Evolutionary conservation across 352 stramenopile species (phyloP), one percentile per base, ranked within the genome.

Genomic region (Achlya hypogyna): DNA sequence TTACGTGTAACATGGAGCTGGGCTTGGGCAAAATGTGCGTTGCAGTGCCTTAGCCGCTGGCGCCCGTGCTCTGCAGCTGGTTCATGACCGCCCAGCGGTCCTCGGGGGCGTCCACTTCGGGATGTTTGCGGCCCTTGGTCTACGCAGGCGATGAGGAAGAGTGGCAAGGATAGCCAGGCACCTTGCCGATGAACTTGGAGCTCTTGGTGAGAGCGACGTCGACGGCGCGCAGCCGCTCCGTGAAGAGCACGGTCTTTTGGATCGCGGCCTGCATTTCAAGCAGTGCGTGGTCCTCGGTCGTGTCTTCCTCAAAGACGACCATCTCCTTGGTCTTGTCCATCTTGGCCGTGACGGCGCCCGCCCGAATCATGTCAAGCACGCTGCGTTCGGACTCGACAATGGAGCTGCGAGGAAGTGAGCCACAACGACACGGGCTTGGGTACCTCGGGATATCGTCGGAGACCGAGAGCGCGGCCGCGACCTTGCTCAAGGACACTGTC

Each of bases 401-500:
- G 12, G 6, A 1, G 2, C 38, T 45, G n/a, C 38, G 38, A 10
- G n/a, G 38, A 9, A 10, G 38, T 45, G 38, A n/a, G 6, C 38
- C 14, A n/a, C 12, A 9, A 18, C 6, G n/a, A n/a, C n/a, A 10
- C 6, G 38, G 38, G 14, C 1, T 18, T 45, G 12, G 38, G 6
- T 45, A 45, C 38, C 38, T 45, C 38, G 38, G 38, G 38, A 3
- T 45, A 1, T 45, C 38, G 2, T 45, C 38, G 38, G 38, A 10
- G 38, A 45, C 38, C 2, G 38, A 3, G 38, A 45, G 38, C 38
- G 38, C 54, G n/a, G n/a, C 8, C 12, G 54, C 54, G 23, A 95
- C 77, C 56, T 93, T 75, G 14, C 72, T 53, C 32, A 93, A 64
- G 34, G 83, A 77, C 68, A 95, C 82, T 18, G 81, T 91, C 45